Percentiles rank a stretch among this genome's conserved stretches.
Evolutionary conservation across 495 filamentous ascomycete genomes (phyloP).

Genomic region (Viridothelium virens): DNA sequence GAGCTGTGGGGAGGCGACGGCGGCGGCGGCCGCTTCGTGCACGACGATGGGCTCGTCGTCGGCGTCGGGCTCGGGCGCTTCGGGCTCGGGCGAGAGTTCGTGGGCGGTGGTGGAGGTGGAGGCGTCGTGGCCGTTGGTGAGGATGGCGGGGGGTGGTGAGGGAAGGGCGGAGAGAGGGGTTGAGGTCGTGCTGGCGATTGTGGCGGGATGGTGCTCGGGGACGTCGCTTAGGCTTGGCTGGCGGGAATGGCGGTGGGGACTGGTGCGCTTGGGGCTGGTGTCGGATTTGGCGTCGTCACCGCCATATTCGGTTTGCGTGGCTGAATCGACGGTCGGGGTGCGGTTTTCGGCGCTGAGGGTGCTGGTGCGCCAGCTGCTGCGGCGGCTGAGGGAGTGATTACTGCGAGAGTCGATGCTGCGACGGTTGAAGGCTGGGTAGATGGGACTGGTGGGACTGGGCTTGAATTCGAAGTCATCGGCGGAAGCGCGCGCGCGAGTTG

Average conservation of each 20-base stretch:
- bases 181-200: not conserved
- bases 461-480: constrained; percentile 74
- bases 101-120: no score
- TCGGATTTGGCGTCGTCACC: constrained; percentile 11
- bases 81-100: no score
- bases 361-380: constrained; percentile 36
- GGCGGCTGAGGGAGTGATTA: constrained; percentile 19
- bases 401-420: constrained; percentile 52
- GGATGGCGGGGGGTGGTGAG: not conserved
- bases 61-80: constrained; percentile 13
- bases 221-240: constrained; percentile 10
- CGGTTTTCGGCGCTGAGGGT: constrained; percentile 26
- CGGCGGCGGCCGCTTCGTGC: constrained; percentile 12
- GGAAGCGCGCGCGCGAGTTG: constrained; percentile 57
- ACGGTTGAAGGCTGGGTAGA: constrained; percentile 60
- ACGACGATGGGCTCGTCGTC: constrained; percentile 27
- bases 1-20: constrained; percentile 25
- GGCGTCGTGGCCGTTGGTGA: not conserved
- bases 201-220: not conserved
- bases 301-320: constrained; percentile 26
- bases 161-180: not conserved
- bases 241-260: constrained; percentile 9
- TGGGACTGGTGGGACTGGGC: constrained; percentile 65
- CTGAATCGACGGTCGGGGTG: constrained; percentile 10
- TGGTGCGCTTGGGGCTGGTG: constrained; percentile 7